Evolutionary conservation across 2,329 filamentous ascomycete species (phyloP).

Genomic region (Zasmidium citrigriseum): DNA sequence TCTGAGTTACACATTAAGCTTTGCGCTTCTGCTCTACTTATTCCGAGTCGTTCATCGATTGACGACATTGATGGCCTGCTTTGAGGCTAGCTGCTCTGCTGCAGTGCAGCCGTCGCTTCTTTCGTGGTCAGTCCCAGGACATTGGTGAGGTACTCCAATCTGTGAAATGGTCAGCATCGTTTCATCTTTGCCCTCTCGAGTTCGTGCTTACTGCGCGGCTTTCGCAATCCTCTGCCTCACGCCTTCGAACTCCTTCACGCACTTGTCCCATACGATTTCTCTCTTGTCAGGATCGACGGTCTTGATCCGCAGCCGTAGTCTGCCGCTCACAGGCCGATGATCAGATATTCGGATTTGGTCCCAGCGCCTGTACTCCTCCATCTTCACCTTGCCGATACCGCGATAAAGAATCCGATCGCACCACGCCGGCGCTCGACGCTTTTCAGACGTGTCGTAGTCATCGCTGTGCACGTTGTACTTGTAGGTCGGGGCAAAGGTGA

Average conservation of each 20-base stretch:
- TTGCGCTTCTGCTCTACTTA: neutral
- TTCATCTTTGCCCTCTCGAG: neutral
- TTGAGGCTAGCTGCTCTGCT: neutral
- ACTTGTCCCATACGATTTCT: slow-evolving; percentile 29
- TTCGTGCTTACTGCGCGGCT: slow-evolving; percentile 79
- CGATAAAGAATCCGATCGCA: slow-evolving; percentile 91
- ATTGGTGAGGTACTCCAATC: slow-evolving; percentile 65
- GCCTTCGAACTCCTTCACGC: slow-evolving; percentile 65
- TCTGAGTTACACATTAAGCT: slow-evolving; percentile 3
- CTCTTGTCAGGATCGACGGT: slow-evolving; percentile 71
- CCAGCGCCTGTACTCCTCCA: slow-evolving; percentile 84
- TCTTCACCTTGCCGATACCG: slow-evolving; percentile 77
- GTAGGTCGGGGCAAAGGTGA: slow-evolving; percentile 93
- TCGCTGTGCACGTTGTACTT: slow-evolving; percentile 98
- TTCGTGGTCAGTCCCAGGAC: slow-evolving; percentile 59
- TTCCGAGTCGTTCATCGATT: neutral
- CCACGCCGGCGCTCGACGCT: slow-evolving; percentile 92
- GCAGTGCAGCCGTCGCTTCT: slow-evolving; percentile 47
- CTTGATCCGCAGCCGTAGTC: slow-evolving; percentile 82
- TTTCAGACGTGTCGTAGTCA: slow-evolving; percentile 84
- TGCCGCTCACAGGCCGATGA: slow-evolving; percentile 86
- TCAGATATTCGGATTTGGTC: slow-evolving; percentile 83
- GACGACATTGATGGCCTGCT: neutral
- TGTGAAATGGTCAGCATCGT: slow-evolving; percentile 32
- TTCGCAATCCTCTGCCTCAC: slow-evolving; percentile 68